Evolutionary conservation across 225 moss, liverwort and hornwort species (phyloP).

Genomic region (Straminergon stramineum): DNA sequence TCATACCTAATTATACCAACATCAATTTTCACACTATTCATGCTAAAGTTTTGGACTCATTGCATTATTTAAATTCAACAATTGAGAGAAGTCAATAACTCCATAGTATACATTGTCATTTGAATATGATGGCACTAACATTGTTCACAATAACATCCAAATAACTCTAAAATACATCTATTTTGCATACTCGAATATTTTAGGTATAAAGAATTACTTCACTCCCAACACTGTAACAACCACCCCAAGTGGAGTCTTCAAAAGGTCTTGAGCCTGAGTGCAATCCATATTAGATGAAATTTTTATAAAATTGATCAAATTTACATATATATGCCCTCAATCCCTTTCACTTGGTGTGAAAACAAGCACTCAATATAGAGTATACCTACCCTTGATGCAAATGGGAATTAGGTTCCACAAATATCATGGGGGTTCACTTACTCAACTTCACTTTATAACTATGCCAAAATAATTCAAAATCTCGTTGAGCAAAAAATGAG

Average conservation of each 20-base stretch:
- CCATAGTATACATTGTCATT: neutral
- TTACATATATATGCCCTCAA: too few species aligned
- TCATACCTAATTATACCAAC: slow-evolving; percentile 10
- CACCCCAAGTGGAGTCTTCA: slow-evolving; percentile 34
- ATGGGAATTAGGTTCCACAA: too few species aligned
- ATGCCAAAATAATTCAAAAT: neutral
- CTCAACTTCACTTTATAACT: neutral
- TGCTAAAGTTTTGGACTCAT: neutral
- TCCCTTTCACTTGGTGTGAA: neutral
- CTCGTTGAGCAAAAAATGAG: neutral
- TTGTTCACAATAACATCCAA: neutral
- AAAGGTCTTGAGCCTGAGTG: slow-evolving; percentile 29
- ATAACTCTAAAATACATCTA: neutral
- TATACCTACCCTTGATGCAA: neutral
- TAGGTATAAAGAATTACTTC: slow-evolving; percentile 18
- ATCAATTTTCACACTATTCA: neutral
- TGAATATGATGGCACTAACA: neutral
- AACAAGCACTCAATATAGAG: neutral
- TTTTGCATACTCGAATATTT: neutral
- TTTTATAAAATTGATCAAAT: neutral
- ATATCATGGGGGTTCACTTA: neutral
- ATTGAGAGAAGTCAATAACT: neutral
- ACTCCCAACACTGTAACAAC: slow-evolving; percentile 33
- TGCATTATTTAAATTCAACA: neutral
- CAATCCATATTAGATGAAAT: neutral